Evolutionary conservation across 2,329 filamentous ascomycete genomes (phyloP).

Genomic region (Cladosporium sphaerospermum): DNA sequence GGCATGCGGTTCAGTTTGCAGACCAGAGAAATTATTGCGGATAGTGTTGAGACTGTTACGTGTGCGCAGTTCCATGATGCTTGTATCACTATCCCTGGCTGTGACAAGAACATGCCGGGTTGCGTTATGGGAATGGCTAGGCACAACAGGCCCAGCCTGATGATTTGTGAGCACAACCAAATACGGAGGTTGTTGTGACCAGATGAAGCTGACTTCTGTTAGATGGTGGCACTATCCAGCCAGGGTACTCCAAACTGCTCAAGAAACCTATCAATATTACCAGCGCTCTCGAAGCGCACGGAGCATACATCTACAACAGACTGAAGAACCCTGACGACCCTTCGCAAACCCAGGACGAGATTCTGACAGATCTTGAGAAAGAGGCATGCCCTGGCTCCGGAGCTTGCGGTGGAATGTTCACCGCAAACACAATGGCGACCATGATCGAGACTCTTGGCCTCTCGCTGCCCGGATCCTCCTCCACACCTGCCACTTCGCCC

Average conservation of each 20-base stretch:
- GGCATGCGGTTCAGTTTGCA: conserved; percentile 94
- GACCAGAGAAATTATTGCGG: conserved; percentile 84
- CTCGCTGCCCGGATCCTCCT: conserved; percentile 74
- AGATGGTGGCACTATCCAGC: conserved; percentile 79
- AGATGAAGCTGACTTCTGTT: too few relatives aligned
- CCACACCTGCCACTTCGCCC: conserved; percentile 71
- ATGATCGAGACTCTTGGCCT: conserved; percentile 86
- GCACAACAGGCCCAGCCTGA: conserved; percentile 85
- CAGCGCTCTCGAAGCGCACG: conserved; percentile 81
- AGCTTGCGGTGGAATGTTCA: conserved; percentile 90
- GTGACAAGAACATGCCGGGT: conserved; percentile 97
- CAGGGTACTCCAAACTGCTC: conserved; percentile 73
- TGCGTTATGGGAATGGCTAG: conserved; percentile 78
- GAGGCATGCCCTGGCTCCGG: conserved; percentile 73
- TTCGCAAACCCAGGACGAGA: conserved; percentile 65
- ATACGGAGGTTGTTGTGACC: too few relatives aligned
- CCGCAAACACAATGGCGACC: conserved; percentile 88
- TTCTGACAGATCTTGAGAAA: conserved; percentile 74
- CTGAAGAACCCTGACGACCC: conserved; percentile 64
- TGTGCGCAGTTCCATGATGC: conserved; percentile 90
- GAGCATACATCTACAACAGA: conserved; percentile 71
- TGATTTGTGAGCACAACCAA: conserved; percentile 55
- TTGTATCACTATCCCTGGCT: conserved; percentile 86
- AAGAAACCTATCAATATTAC: conserved; percentile 79
- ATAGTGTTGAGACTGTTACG: conserved; percentile 89